phyloP scores from a whole-genome alignment of 768 basidiomycete species.

The Chlorophyllum brunneum region DNA sequence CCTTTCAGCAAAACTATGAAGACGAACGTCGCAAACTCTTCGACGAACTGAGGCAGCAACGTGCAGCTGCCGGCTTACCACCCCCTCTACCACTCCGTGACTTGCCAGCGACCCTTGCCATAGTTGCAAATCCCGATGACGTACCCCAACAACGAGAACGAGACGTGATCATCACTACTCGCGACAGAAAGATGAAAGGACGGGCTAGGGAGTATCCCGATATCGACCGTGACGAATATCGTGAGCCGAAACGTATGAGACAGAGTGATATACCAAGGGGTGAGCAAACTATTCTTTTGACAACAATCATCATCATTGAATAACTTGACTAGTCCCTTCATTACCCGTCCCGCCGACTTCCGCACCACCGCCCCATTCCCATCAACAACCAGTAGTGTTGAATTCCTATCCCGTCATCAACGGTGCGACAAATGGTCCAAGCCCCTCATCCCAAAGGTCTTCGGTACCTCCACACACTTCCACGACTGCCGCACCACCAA shows the following conservation, averaged over 20 bases:
- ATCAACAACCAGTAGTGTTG: background rate
- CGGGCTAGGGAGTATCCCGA: slow-evolving; percentile 34
- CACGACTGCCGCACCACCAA: slow-evolving; percentile 3
- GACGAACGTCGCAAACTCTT: slow-evolving; percentile 6
- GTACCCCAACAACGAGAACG: background rate
- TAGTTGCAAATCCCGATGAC: background rate
- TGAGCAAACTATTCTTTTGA: background rate
- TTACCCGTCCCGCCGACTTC: background rate
- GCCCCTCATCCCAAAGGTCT: background rate
- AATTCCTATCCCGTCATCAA: background rate
- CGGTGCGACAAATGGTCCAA: background rate
- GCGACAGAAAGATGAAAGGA: slow-evolving; percentile 24
- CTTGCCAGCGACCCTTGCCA: background rate
- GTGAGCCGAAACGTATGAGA: slow-evolving; percentile 19
- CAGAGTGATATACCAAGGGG: background rate
- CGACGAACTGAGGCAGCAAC: slow-evolving; percentile 5
- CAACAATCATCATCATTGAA: background rate
- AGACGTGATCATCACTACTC: background rate
- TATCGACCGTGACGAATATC: slow-evolving; percentile 55
- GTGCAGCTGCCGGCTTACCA: background rate
- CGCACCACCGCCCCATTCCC: background rate
- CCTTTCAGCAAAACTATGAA: background rate
- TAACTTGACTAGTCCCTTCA: too few species aligned
- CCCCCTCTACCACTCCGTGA: slow-evolving; percentile 6
- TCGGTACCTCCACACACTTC: background rate